Conservation (phyloP, 345 rosid species). For the Kandelia obovata region DNA sequence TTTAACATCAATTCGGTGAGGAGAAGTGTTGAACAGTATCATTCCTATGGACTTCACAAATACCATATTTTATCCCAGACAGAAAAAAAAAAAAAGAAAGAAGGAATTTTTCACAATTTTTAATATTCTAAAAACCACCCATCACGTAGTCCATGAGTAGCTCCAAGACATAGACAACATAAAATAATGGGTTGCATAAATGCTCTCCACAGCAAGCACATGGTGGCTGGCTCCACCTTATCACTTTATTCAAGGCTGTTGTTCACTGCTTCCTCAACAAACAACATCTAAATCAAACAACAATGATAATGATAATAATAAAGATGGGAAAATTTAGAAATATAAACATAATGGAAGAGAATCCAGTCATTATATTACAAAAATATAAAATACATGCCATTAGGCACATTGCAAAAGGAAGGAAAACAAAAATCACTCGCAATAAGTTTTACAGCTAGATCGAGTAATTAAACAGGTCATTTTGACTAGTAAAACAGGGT, state of each 20-base stretch:
- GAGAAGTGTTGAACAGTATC: too few species aligned
- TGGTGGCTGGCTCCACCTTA: not conserved
- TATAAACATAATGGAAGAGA: not conserved
- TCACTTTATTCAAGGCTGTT: not conserved
- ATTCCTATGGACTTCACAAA: too few species aligned
- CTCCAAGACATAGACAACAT: not conserved
- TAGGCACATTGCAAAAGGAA: slow-evolving; percentile 8
- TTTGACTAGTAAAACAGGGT: slow-evolving; percentile 2
- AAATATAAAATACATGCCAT: slow-evolving; percentile 2
- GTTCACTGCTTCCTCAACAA: not conserved
- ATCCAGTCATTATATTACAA: not conserved
- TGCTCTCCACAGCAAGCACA: not conserved
- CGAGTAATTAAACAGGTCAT: slow-evolving; percentile 19
- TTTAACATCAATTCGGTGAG: too few species aligned
- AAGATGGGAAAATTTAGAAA: not conserved
- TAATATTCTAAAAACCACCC: not conserved
- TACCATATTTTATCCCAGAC: too few species aligned
- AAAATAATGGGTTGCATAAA: not conserved
- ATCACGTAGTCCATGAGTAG: not conserved
- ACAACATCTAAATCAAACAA: not conserved
- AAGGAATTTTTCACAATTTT: not conserved
- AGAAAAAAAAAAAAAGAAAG: too few species aligned
- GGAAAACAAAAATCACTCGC: not conserved
- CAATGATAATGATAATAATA: too few species aligned
- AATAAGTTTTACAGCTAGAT: slow-evolving; percentile 2